Evolutionary conservation across 2,329 filamentous ascomycete genomes (phyloP).

Genomic region (Talaromyces pinophilus): DNA sequence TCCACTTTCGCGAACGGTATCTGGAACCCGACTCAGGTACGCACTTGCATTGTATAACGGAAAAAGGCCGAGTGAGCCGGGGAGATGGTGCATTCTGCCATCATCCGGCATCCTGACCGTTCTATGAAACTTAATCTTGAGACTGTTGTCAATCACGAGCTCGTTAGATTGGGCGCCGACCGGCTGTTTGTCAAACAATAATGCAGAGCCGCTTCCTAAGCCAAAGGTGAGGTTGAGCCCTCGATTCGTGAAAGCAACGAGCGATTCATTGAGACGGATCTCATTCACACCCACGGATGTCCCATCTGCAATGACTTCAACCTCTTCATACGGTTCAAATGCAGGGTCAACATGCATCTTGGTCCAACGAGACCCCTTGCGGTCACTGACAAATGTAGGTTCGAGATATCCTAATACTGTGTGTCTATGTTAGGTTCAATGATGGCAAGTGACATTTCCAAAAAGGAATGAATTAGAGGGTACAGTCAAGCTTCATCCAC

Average conservation of each 20-base stretch:
- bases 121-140: neutral
- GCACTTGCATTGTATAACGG: neutral
- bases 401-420: neutral
- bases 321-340: neutral
- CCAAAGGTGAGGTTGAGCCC: neutral
- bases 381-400: neutral
- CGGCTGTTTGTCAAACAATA: neutral
- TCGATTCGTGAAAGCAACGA: neutral
- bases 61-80: neutral
- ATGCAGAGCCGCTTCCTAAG: neutral
- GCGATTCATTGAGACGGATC: neutral
- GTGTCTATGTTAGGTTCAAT: neutral
- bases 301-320: neutral
- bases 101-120: neutral
- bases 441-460: neutral
- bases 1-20: neutral
- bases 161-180: neutral
- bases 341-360: neutral
- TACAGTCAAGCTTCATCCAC: neutral
- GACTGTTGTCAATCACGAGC: neutral
- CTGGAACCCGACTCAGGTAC: neutral
- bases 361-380: neutral
- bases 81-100: neutral
- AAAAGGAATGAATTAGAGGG: neutral
- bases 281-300: neutral